Conservation (phyloP, 139 green algal genomes). For the Tetraselmis chui region DNA sequence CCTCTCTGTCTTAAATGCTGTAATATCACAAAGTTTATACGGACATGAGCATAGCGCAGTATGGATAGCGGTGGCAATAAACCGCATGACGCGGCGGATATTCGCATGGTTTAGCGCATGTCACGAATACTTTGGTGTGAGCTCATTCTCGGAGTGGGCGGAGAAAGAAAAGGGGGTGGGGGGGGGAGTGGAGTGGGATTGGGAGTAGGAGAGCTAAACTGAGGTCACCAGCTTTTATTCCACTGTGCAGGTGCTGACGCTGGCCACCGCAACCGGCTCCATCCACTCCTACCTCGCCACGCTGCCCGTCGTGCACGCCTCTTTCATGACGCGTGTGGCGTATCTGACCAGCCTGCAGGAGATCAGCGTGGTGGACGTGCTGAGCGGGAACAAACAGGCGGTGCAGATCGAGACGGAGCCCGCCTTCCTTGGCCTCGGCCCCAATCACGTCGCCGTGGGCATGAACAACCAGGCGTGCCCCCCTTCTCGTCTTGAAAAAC, state of each 20-base stretch:
- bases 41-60: too few relatives aligned
- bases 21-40: too few relatives aligned
- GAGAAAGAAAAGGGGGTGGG: too few relatives aligned
- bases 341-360: slow-evolving; percentile 62
- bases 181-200: too few relatives aligned
- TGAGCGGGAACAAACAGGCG: background rate
- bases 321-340: slow-evolving; percentile 23
- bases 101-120: too few relatives aligned
- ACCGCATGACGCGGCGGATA: too few relatives aligned
- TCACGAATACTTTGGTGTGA: background rate
- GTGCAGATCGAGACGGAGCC: slow-evolving; percentile 60
- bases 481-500: too few relatives aligned
- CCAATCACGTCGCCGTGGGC: slow-evolving; percentile 51
- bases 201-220: background rate
- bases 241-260: slow-evolving; percentile 54
- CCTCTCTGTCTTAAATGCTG: too few relatives aligned
- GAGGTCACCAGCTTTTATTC: slow-evolving; percentile 2
- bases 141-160: background rate
- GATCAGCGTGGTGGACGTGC: slow-evolving; percentile 52
- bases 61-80: too few relatives aligned
- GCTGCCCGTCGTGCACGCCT: slow-evolving; percentile 51
- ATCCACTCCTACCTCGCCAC: slow-evolving; percentile 52
- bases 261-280: slow-evolving; percentile 40
- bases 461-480: slow-evolving; percentile 63
- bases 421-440: slow-evolving; percentile 55